phyloP scores from a whole-genome alignment of 768 basidiomycete species.

The Pulveroboletus frians region DNA sequence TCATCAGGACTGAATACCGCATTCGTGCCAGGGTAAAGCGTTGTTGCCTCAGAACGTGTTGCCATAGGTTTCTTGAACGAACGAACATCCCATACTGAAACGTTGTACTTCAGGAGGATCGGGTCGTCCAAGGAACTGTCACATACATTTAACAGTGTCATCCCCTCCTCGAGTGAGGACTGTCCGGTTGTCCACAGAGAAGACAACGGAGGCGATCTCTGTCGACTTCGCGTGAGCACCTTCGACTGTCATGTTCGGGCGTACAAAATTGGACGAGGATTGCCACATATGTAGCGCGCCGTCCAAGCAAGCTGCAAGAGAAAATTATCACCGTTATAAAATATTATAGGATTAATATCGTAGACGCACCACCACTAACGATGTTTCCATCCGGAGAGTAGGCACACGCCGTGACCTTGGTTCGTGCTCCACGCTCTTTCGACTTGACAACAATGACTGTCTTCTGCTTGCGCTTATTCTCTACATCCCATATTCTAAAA shows the following conservation, averaged over 20 bases:
- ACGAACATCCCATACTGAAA: constrained; percentile 88
- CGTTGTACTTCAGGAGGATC: not conserved
- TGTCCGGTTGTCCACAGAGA: constrained; percentile 83
- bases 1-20: constrained; percentile 95
- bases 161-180: constrained; percentile 90
- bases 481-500: constrained; percentile 87
- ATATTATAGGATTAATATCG: constrained; percentile 8
- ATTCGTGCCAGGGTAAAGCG: constrained; percentile 89
- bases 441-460: constrained; percentile 94
- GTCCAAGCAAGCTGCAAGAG: constrained; percentile 70
- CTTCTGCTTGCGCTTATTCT: constrained; percentile 91
- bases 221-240: constrained; percentile 82
- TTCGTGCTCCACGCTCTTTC: constrained; percentile 90
- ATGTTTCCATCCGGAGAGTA: constrained; percentile 88
- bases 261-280: constrained; percentile 84
- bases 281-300: constrained; percentile 94
- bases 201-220: constrained; percentile 82
- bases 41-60: constrained; percentile 56
- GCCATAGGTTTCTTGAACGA: constrained; percentile 86
- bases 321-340: constrained; percentile 1
- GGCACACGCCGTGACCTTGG: constrained; percentile 81
- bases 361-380: constrained; percentile 75
- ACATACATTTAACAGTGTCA: constrained; percentile 91
- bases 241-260: constrained; percentile 83
- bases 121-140: constrained; percentile 1